A percentile compares a stretch with the other conserved stretches of the same genome.
Evolutionary conservation across 257 asterid genomes (phyloP).

Genomic region (Penstemon barbatus): DNA sequence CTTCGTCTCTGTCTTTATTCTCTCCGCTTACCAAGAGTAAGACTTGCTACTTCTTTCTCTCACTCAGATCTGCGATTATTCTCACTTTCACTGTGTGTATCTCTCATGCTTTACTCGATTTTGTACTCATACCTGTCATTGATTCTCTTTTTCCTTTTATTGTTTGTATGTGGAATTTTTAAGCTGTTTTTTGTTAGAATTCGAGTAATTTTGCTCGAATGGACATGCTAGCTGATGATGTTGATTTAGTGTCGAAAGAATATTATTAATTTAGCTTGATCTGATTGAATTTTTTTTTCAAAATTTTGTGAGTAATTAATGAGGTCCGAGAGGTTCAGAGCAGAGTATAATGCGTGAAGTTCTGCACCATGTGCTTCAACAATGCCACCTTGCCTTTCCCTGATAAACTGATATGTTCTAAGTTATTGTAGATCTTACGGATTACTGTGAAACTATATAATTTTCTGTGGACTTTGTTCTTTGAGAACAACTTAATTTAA

Average conservation of each 20-base stretch:
- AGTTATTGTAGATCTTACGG: slow-evolving; percentile 15
- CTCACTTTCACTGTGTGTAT: background rate
- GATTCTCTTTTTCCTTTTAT: slow-evolving; percentile 2
- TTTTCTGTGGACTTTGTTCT: slow-evolving; percentile 6
- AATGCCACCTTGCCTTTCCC: background rate
- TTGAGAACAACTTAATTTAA: background rate
- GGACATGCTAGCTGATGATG: slow-evolving; percentile 11
- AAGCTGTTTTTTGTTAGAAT: background rate
- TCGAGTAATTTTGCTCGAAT: slow-evolving; percentile 19
- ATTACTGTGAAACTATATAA: background rate
- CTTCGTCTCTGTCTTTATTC: slow-evolving; percentile 87
- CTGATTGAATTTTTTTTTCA: slow-evolving; percentile 3
- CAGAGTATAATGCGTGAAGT: background rate
- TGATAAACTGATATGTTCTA: background rate
- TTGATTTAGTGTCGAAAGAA: background rate
- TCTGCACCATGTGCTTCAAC: background rate
- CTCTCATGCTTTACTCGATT: slow-evolving; percentile 2
- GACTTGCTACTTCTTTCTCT: slow-evolving; percentile 20
- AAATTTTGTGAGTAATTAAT: background rate
- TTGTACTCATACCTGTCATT: background rate
- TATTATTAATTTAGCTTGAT: background rate
- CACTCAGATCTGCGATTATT: slow-evolving; percentile 50
- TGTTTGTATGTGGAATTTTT: slow-evolving; percentile 9
- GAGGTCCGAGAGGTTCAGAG: slow-evolving; percentile 12
- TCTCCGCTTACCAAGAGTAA: slow-evolving; percentile 93